These are phyloP conservation scores for Eimeria falciformis DNA, from an alignment of 169 alveolate genomes.

Conservation along the genomic window DNA sequence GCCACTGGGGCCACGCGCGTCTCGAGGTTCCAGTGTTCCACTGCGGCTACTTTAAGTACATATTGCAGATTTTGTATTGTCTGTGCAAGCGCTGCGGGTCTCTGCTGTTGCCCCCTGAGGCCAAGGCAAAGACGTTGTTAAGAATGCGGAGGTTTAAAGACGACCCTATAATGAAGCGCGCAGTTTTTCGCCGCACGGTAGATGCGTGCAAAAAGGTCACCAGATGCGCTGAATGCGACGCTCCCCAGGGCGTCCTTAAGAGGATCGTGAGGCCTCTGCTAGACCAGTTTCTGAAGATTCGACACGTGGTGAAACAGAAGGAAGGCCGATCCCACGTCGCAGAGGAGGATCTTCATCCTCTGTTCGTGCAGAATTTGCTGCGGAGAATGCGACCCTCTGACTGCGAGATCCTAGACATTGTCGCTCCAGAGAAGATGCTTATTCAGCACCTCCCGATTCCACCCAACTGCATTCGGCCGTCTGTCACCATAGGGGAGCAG, in stretches of 20 bases:
- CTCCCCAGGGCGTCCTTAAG: constrained; percentile 90
- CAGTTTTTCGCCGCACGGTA: constrained; percentile 87
- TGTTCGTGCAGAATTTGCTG: constrained; percentile 91
- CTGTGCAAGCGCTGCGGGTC: constrained; percentile 96
- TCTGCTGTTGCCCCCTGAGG: constrained; percentile 88
- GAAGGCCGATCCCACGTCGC: constrained; percentile 79
- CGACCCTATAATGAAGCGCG: constrained; percentile 82
- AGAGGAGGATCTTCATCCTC: constrained; percentile 87
- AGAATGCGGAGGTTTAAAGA: constrained; percentile 80
- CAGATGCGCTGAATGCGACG: constrained; percentile 89
- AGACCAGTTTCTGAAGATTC: constrained; percentile 92
- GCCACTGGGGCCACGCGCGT: constrained; percentile 86
- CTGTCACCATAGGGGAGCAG: constrained; percentile 94
- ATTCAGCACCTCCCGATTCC: constrained; percentile 95
- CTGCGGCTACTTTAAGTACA: constrained; percentile 97
- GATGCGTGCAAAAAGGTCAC: constrained; percentile 89
- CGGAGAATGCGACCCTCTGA: constrained; percentile 94
- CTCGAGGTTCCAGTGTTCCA: constrained; percentile 98
- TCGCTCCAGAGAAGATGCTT: constrained; percentile 94
- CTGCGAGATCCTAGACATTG: constrained; percentile 92
- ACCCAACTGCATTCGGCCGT: constrained; percentile 97
- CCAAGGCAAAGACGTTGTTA: constrained; percentile 84
- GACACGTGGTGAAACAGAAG: constrained; percentile 86
- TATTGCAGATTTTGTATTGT: constrained; percentile 91
- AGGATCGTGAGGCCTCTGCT: constrained; percentile 88